phyloP scores from a whole-genome alignment of 2,329 filamentous ascomycete genomes.

The Penicillium polonicum region DNA sequence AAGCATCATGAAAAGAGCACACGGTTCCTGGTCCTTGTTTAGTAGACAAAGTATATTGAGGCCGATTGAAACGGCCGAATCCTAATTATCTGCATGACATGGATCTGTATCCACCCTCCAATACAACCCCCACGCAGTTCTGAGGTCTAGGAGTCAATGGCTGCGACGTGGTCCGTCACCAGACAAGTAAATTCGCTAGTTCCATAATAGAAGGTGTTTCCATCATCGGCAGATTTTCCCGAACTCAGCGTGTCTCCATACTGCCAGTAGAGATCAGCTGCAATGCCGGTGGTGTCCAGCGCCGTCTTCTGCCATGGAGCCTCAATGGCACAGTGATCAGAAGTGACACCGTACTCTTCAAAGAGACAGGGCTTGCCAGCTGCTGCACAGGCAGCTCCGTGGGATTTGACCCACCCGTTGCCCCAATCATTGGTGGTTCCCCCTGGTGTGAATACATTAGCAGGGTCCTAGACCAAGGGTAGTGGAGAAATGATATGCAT shows the following conservation, averaged over 20 bases:
- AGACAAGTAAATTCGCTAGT: slow-evolving; percentile 32
- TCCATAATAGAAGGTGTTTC: slow-evolving; percentile 36
- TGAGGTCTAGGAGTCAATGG: not conserved
- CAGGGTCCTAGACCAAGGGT: not conserved
- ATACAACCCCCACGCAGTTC: not conserved
- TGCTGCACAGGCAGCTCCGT: slow-evolving; percentile 41
- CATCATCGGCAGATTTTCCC: slow-evolving; percentile 32
- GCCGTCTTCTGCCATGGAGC: slow-evolving; percentile 39
- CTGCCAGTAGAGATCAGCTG: slow-evolving; percentile 44
- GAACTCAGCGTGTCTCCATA: slow-evolving; percentile 33
- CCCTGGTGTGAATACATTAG: slow-evolving; percentile 25
- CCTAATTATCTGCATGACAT: not conserved
- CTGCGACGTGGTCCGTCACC: slow-evolving; percentile 34
- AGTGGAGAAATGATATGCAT: slow-evolving; percentile 5
- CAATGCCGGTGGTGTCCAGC: slow-evolving; percentile 34
- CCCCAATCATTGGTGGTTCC: slow-evolving; percentile 45
- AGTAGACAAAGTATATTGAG: not conserved
- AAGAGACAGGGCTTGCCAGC: slow-evolving; percentile 44
- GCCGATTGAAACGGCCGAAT: not conserved
- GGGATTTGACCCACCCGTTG: slow-evolving; percentile 48
- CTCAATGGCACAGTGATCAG: slow-evolving; percentile 30
- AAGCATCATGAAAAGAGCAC: no score
- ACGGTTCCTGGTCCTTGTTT: not conserved
- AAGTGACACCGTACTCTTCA: slow-evolving; percentile 42
- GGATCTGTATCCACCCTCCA: no score